phyloP scores from a whole-genome alignment of 192 early-diverging fungal genomes.

The Funneliformis mosseae region DNA sequence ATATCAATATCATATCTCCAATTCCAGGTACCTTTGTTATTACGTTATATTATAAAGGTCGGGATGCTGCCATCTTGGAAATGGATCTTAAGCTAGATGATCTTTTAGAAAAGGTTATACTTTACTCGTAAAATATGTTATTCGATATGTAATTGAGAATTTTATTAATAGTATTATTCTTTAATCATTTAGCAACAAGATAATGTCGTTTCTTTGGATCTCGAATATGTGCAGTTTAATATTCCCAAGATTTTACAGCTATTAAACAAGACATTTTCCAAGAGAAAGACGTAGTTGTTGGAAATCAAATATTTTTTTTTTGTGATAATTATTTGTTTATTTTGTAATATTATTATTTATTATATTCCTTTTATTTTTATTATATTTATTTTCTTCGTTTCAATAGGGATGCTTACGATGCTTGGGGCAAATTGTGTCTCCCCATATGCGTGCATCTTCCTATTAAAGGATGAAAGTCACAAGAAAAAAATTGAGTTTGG shows the following conservation, averaged over 20 bases:
- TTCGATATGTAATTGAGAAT: too few species aligned
- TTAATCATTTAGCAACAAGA: conserved; percentile 77
- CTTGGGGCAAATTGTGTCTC: conserved; percentile 27
- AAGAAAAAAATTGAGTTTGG: not conserved
- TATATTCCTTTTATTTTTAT: not conserved
- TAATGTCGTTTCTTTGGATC: conserved; percentile 81
- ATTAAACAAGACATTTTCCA: conserved; percentile 83
- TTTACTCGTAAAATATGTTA: not conserved
- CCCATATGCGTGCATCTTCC: conserved; percentile 16
- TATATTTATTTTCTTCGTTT: conserved; percentile 5
- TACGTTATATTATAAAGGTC: conserved; percentile 85
- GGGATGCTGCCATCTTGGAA: conserved; percentile 90
- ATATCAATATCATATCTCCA: conserved; percentile 87
- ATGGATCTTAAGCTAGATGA: conserved; percentile 94
- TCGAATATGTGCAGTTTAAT: conserved; percentile 91
- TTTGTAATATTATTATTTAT: not conserved
- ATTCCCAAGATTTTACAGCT: conserved; percentile 79
- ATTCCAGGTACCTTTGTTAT: conserved; percentile 89
- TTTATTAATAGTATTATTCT: not conserved
- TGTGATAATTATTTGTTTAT: conserved; percentile 2
- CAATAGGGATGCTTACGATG: conserved; percentile 10
- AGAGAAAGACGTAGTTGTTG: conserved; percentile 52
- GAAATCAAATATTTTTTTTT: not conserved
- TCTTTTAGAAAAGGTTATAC: conserved; percentile 68
- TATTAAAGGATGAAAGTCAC: conserved; percentile 6